Conservation (phyloP, 371 early-diverging fungal genomes). For the Mucor velutinosus region DNA sequence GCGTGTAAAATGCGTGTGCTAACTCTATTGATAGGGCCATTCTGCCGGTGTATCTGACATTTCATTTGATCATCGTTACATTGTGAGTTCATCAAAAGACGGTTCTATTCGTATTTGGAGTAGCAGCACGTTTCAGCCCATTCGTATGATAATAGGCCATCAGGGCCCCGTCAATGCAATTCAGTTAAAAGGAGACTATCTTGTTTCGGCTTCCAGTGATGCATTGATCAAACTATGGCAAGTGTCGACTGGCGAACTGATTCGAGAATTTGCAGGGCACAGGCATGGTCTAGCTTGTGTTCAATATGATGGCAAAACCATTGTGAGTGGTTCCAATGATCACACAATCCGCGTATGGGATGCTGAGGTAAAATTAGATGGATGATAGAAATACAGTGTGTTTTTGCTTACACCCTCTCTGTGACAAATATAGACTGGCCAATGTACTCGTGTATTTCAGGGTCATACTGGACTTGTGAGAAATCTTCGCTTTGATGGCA, state of each 20-base stretch:
- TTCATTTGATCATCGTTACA: conserved; percentile 65
- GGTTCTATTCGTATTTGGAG: conserved; percentile 88
- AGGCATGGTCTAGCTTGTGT: conserved; percentile 90
- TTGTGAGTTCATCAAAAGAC: conserved; percentile 94
- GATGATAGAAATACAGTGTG: neutral
- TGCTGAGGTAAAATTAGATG: conserved; percentile 36
- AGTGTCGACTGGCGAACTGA: conserved; percentile 63
- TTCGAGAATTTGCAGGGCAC: conserved; percentile 74
- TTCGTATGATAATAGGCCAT: conserved; percentile 74
- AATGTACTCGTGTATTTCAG: conserved; percentile 62
- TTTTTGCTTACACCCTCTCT: conserved; percentile 14
- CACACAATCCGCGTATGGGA: conserved; percentile 96
- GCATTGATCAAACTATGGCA: conserved; percentile 87
- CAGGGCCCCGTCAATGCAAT: conserved; percentile 90
- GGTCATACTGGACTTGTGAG: conserved; percentile 93
- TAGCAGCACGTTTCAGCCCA: conserved; percentile 47
- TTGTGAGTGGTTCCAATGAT: conserved; percentile 96
- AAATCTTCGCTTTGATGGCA: conserved; percentile 75
- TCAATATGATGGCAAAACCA: conserved; percentile 84
- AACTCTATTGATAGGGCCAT: conserved; percentile 67
- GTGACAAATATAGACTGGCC: conserved; percentile 62
- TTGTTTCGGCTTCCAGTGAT: conserved; percentile 90
- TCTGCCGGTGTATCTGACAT: conserved; percentile 78
- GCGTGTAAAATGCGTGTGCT: neutral
- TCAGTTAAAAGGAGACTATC: conserved; percentile 63